phyloP scores from a whole-genome alignment of 2,329 filamentous ascomycete species.

The Talaromyces sp. region DNA sequence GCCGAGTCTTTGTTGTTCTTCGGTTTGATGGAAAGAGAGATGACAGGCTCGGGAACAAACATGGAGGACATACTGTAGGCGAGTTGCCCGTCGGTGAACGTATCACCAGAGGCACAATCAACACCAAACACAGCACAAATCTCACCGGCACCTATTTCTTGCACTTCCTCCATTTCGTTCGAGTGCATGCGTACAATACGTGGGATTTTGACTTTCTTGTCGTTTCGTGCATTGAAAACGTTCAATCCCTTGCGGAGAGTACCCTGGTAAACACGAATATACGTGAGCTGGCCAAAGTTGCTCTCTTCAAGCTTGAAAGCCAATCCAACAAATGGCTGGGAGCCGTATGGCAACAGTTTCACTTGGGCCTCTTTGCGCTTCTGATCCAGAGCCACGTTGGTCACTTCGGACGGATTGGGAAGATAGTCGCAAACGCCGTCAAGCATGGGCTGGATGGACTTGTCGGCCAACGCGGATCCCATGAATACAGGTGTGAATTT shows the following conservation, averaged over 20 bases:
- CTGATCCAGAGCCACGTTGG: conserved; percentile 84
- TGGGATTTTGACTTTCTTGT: conserved; percentile 94
- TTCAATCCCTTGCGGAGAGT: conserved; percentile 80
- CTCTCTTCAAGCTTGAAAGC: conserved; percentile 99
- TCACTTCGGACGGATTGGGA: conserved; percentile 82
- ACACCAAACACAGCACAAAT: conserved; percentile 98
- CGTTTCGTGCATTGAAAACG: conserved; percentile 87
- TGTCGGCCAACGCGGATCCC: conserved; percentile 92
- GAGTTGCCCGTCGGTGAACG: conserved; percentile 88
- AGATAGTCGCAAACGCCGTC: conserved; percentile 95
- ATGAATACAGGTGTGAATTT: conserved; percentile 96
- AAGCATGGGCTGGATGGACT: conserved; percentile 91
- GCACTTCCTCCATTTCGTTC: conserved; percentile 97
- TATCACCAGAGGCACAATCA: conserved; percentile 95
- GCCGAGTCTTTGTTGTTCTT: conserved; percentile 87
- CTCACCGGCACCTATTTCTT: conserved; percentile 88
- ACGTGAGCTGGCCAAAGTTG: conserved; percentile 96
- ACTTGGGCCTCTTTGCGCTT: conserved; percentile 72
- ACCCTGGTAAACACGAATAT: conserved; percentile 97
- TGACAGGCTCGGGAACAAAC: conserved; percentile 94
- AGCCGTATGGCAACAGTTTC: conserved; percentile 87
- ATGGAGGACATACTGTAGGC: conserved; percentile 97
- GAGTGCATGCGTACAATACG: conserved; percentile 99
- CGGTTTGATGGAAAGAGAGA: conserved; percentile 94
- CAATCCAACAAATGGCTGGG: conserved; percentile 86